Percentiles rank a stretch among this genome's conserved stretches.
These are phyloP conservation scores for Termitomyces eurrhizus DNA, from an alignment of 768 basidiomycete genomes.

Conservation along the genomic window DNA sequence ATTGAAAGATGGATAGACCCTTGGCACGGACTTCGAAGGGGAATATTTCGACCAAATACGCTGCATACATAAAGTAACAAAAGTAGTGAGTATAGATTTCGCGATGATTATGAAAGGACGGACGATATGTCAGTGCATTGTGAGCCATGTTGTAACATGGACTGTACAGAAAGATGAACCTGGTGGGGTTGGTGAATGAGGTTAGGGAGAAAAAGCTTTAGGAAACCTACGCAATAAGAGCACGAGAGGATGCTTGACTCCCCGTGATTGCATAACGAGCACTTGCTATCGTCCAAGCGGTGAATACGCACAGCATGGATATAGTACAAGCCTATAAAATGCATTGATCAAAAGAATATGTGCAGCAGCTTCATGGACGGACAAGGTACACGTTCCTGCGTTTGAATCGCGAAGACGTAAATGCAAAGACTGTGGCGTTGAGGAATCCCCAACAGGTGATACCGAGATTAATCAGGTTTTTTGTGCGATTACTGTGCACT, in stretches of 20 bases:
- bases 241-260: conserved; percentile 40
- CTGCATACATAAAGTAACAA: too few species aligned
- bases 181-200: conserved; percentile 13
- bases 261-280: conserved; percentile 39
- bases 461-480: conserved; percentile 54
- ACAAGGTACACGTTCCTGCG: conserved; percentile 49
- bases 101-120: background rate
- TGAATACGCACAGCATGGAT: conserved; percentile 44
- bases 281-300: conserved; percentile 53
- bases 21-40: conserved; percentile 59
- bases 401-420: conserved; percentile 45
- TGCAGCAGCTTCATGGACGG: conserved; percentile 12
- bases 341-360: background rate
- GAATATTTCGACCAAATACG: conserved; percentile 64
- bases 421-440: conserved; percentile 47
- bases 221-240: conserved; percentile 42
- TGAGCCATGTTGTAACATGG: conserved; percentile 53
- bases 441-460: conserved; percentile 53
- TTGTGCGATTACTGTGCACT: conserved; percentile 43
- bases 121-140: conserved; percentile 54
- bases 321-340: conserved; percentile 39
- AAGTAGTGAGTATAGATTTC: background rate
- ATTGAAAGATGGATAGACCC: conserved; percentile 60
- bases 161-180: conserved; percentile 55
- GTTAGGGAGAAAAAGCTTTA: background rate